Evolutionary conservation across 2,329 filamentous ascomycete genomes (phyloP).

Genomic region (Pyrenochaeta sp.): DNA sequence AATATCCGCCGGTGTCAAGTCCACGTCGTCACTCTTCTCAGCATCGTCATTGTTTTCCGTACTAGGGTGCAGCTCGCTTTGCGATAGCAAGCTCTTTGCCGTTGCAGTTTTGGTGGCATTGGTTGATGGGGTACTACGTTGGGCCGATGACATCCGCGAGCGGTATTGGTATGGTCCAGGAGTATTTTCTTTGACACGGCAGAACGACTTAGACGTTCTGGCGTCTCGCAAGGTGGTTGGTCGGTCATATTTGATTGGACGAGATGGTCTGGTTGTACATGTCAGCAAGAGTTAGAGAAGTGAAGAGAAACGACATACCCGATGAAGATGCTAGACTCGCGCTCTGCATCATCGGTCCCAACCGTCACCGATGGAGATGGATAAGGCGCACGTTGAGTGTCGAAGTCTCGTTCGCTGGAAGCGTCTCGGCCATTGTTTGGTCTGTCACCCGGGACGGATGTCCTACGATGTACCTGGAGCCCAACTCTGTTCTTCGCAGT

Average conservation of each 20-base stretch:
- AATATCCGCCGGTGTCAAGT: slow-evolving; percentile 23
- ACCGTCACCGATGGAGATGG: not conserved
- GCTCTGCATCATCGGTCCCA: not conserved
- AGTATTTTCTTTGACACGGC: not conserved
- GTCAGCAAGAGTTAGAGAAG: not conserved
- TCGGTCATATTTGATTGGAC: not conserved
- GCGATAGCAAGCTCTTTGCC: not conserved
- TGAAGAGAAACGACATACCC: not conserved
- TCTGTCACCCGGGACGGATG: not conserved
- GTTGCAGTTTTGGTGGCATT: not conserved
- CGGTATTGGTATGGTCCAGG: not conserved
- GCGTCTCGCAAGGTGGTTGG: slow-evolving; percentile 5
- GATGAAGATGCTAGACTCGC: not conserved
- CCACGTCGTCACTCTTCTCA: not conserved
- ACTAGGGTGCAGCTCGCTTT: not conserved
- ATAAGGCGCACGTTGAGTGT: not conserved
- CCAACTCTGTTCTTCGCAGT: not conserved
- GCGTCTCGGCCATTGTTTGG: not conserved
- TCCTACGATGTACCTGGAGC: not conserved
- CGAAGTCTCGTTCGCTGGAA: not conserved
- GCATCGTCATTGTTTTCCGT: not conserved
- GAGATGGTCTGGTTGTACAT: not conserved
- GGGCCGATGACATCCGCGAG: not conserved
- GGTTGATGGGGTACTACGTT: not conserved
- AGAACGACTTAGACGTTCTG: not conserved